phyloP scores from a whole-genome alignment of 1,284 basidiomycete genomes.

The Cerrena zonata region DNA sequence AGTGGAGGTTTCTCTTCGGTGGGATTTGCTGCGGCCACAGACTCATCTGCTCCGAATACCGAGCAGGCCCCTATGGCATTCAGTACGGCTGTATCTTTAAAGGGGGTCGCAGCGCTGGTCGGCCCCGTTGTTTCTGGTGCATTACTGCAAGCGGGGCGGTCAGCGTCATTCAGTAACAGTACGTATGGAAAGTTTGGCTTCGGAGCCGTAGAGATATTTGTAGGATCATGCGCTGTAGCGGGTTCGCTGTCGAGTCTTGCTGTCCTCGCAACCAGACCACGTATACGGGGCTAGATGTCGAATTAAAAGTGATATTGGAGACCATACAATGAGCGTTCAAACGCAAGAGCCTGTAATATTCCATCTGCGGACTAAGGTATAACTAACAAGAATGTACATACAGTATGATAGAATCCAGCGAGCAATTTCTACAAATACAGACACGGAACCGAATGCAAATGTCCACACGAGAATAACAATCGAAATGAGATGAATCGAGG shows the following conservation, averaged over 20 bases:
- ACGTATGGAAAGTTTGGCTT: constrained; percentile 21
- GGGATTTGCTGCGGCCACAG: constrained; percentile 21
- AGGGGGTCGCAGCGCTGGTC: constrained; percentile 23
- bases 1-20: constrained; percentile 23
- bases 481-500: no score
- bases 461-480: no score
- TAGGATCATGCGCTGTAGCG: constrained; percentile 19
- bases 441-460: no score
- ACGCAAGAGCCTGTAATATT: no score
- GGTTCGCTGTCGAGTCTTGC: constrained; percentile 3
- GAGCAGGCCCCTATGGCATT: constrained; percentile 23
- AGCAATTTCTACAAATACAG: no score
- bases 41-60: constrained; percentile 20
- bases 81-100: constrained; percentile 16
- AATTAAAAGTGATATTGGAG: no score
- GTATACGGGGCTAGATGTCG: no score
- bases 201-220: constrained; percentile 24
- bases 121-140: constrained; percentile 23
- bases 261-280: constrained; percentile 1
- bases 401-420: no score
- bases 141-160: constrained; percentile 20
- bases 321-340: no score
- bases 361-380: no score
- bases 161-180: constrained; percentile 6
- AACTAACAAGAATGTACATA: no score